Base-by-base conservation (phyloP, 768 basidiomycete species). In the Termitomyces sp. region DNA sequence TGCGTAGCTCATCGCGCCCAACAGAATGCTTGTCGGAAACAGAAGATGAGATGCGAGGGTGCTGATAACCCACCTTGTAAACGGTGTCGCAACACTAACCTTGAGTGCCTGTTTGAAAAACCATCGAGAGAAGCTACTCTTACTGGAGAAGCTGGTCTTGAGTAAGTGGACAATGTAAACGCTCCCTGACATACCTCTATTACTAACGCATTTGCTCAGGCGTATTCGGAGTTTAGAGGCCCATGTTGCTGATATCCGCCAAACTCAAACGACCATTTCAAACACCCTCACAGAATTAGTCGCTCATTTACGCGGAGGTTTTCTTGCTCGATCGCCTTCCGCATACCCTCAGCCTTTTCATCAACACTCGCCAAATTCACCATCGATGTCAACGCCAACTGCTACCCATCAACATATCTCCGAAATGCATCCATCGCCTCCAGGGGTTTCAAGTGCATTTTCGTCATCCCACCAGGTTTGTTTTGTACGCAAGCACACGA, bases 31-130 rank as follows among this genome's bases (percentile, higher is more conserved):
- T 96, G 94, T 72, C 79, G 94, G 64, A 91, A 93, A 67, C 94
- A 95, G 78, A 97, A 97, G 76, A 97, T 97, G 95, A 81, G 94
- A 64, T 98, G 94, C 68, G 93, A 95, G 71, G 94, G 93, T 1
- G 95, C 94, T 16, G 95, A 97, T 69, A 94, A 92, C 65, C 94
- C 95, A 26, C 95, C 95, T n/a, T 98, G 95, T 73, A 87, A 90
- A 65, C 85, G 95, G 44, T 98, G 95, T 73, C 82, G 91, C 32
- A 89, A 93, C 65, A 87, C 90, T 20, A 90, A 92, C 3, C 78
- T 97, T 13, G 91, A 94, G 42, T 98, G 95, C 74, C 79, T 97
- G 34, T 96, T 98, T 69, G 95, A 98, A 72, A 97, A 97, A 65
- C 95, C 95, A 3, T 87, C 85, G 13, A 80, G 87, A 64, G 92